These are phyloP conservation scores for Astrephomene gubernaculifera DNA, from an alignment of 139 green algal species.

Conservation along the genomic window DNA sequence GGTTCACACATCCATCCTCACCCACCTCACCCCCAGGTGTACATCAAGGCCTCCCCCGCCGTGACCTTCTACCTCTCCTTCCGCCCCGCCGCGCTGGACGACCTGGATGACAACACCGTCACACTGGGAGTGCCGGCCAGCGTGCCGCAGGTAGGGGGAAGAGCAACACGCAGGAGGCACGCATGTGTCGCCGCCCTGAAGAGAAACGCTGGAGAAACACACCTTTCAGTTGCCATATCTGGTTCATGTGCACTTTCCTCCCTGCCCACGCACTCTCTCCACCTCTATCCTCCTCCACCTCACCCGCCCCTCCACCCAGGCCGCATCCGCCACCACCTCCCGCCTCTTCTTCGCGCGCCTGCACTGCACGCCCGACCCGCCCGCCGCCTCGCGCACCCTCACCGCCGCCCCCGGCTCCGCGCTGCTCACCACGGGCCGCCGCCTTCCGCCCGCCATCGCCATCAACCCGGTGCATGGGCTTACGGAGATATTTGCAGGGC, in stretches of 20 bases:
- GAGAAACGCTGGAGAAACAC: too few species aligned
- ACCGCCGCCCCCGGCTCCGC: not conserved
- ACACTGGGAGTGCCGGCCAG: slow-evolving; percentile 37
- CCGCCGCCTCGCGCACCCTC: not conserved
- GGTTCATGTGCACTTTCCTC: too few species aligned
- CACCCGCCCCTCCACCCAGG: not conserved
- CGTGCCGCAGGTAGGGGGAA: slow-evolving; percentile 38
- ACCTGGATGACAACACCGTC: slow-evolving; percentile 38
- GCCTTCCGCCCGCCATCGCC: slow-evolving; percentile 12
- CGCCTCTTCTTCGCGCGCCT: slow-evolving; percentile 44
- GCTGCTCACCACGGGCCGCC: slow-evolving; percentile 23
- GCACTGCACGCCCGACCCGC: slow-evolving; percentile 42
- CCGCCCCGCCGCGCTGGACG: slow-evolving; percentile 15
- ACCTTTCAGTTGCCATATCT: too few species aligned
- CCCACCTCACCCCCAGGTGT: slow-evolving; percentile 6
- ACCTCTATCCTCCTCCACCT: not conserved
- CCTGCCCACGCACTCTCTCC: not conserved
- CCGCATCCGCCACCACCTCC: not conserved
- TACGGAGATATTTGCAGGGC: slow-evolving; percentile 30
- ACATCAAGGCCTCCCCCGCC: not conserved
- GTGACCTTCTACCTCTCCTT: slow-evolving; percentile 50
- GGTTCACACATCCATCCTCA: not conserved
- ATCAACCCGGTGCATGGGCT: slow-evolving; percentile 40
- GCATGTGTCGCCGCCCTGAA: too few species aligned
- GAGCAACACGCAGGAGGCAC: too few species aligned